A percentile compares a stretch with the other conserved stretches of the same genome.
Evolutionary conservation across 768 basidiomycete genomes (phyloP).

Genomic region (Lentinula detonsa): DNA sequence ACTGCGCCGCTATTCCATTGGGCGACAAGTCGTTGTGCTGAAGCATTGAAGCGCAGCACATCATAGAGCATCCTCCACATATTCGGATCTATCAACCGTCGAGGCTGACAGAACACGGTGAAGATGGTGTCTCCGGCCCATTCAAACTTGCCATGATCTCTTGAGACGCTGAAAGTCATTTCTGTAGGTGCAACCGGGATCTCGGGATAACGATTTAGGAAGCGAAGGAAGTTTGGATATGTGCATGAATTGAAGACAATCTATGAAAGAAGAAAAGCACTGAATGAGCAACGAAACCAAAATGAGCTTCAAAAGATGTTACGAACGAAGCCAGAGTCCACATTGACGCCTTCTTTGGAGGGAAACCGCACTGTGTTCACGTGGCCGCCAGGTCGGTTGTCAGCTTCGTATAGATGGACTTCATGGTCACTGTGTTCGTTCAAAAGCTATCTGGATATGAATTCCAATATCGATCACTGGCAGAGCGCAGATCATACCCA

Average conservation of each 20-base stretch:
- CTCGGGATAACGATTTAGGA: too few relatives aligned
- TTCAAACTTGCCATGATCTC: too few relatives aligned
- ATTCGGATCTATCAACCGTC: too few relatives aligned
- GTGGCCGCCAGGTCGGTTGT: constrained; percentile 64
- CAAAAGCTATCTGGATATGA: constrained; percentile 39
- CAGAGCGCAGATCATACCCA: constrained; percentile 41
- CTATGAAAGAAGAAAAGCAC: constrained; percentile 22
- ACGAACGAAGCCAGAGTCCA: constrained; percentile 65
- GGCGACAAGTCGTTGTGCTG: too few relatives aligned
- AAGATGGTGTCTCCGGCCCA: too few relatives aligned
- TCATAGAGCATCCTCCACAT: too few relatives aligned
- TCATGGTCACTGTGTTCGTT: constrained; percentile 72
- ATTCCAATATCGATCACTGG: neutral
- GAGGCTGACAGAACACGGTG: too few relatives aligned
- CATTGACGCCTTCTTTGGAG: constrained; percentile 40
- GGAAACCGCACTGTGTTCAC: constrained; percentile 64
- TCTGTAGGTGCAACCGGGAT: too few relatives aligned
- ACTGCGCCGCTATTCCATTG: too few relatives aligned
- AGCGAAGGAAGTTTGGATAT: constrained; percentile 78
- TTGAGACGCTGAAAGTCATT: too few relatives aligned
- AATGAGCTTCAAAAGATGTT: neutral
- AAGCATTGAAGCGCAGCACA: too few relatives aligned
- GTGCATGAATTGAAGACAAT: constrained; percentile 74
- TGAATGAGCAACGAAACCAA: neutral
- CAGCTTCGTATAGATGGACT: constrained; percentile 71